phyloP scores from a whole-genome alignment of 768 basidiomycete species.

The Mrakia hoshinonis region DNA sequence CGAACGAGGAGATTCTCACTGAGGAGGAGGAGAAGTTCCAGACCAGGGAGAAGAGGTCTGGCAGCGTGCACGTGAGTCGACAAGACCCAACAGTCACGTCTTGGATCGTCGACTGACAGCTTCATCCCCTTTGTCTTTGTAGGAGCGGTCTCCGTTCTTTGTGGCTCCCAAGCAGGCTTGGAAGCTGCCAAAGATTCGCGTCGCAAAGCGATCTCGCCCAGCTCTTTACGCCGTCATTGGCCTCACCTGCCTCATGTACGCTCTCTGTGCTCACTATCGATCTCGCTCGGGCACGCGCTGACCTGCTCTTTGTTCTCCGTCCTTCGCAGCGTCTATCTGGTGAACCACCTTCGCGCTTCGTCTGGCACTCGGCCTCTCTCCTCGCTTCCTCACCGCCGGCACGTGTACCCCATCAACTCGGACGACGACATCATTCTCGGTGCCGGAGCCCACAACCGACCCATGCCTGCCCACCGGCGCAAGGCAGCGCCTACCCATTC shows the following conservation, averaged over 20 bases:
- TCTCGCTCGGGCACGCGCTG: background rate
- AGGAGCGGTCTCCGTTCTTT: background rate
- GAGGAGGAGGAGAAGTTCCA: slow-evolving; percentile 8
- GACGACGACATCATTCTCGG: background rate
- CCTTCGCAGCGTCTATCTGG: slow-evolving; percentile 2
- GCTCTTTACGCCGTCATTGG: background rate
- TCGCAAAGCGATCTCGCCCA: slow-evolving; percentile 7
- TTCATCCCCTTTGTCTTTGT: background rate
- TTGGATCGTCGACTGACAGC: background rate
- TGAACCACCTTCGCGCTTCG: background rate
- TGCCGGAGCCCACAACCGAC: background rate
- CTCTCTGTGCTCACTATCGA: background rate
- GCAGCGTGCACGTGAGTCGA: background rate
- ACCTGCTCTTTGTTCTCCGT: background rate
- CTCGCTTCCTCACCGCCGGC: background rate
- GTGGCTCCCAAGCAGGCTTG: background rate
- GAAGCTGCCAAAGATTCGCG: slow-evolving; percentile 4
- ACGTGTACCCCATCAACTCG: background rate
- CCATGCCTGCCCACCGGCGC: background rate
- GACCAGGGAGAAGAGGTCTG: background rate
- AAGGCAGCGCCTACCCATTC: background rate
- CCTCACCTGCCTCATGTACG: slow-evolving; percentile 5
- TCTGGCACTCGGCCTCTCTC: background rate
- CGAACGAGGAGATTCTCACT: background rate
- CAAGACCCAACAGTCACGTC: background rate